These are phyloP conservation scores for Tolypocladium tropicale DNA, from an alignment of 2,329 filamentous ascomycete species.

Conservation along the genomic window DNA sequence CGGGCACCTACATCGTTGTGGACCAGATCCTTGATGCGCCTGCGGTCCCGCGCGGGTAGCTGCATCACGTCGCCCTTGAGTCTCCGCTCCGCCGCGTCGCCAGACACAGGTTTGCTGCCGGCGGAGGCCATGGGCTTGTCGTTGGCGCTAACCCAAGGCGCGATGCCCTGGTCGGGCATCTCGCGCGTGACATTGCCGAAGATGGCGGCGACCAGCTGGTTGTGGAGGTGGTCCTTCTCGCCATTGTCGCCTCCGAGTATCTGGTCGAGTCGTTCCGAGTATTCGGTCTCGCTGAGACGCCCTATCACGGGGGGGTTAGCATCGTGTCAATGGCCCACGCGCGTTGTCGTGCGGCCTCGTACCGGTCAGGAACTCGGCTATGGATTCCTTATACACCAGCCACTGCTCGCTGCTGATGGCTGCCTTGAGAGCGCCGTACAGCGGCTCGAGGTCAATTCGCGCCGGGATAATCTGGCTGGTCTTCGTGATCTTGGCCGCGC, in stretches of 20 bases:
- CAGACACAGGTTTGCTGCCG: slow-evolving; percentile 51
- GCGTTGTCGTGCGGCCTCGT: slow-evolving; percentile 3
- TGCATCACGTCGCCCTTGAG: slow-evolving; percentile 63
- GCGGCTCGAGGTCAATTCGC: slow-evolving; percentile 56
- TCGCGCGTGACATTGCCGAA: slow-evolving; percentile 61
- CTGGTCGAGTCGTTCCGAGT: slow-evolving; percentile 47
- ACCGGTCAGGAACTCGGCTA: slow-evolving; percentile 55
- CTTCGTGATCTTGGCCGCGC: slow-evolving; percentile 42
- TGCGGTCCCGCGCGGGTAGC: slow-evolving; percentile 53
- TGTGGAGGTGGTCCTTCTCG: slow-evolving; percentile 54
- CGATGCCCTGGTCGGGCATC: slow-evolving; percentile 56
- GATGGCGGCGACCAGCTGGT: slow-evolving; percentile 56
- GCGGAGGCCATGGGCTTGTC: slow-evolving; percentile 51
- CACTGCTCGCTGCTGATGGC: slow-evolving; percentile 52
- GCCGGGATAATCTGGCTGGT: slow-evolving; percentile 52
- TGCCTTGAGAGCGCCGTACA: slow-evolving; percentile 52
- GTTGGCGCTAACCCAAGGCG: slow-evolving; percentile 62
- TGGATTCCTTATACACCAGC: slow-evolving; percentile 53
- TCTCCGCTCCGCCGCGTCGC: slow-evolving; percentile 54
- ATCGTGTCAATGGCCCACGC: not conserved
- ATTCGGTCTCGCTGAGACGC: slow-evolving; percentile 52
- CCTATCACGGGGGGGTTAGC: slow-evolving; percentile 32
- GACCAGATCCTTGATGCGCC: slow-evolving; percentile 55
- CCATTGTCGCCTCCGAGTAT: slow-evolving; percentile 47
- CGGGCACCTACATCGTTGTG: slow-evolving; percentile 43